Evolutionary conservation across 164 flowering plant species (phyloP).

Genomic region (Berberis vulgaris): DNA sequence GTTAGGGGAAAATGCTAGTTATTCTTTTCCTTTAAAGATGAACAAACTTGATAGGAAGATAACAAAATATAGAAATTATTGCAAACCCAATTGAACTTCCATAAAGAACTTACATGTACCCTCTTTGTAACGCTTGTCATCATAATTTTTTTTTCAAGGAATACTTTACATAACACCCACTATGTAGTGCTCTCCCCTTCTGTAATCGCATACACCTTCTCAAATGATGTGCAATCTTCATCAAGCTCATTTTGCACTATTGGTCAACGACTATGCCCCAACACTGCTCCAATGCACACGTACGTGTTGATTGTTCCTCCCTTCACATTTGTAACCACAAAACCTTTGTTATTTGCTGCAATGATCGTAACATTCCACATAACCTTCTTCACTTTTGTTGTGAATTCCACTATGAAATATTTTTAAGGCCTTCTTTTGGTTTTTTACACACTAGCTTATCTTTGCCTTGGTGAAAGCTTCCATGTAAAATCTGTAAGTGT

Average conservation of each 20-base stretch:
- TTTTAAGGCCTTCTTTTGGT: neutral
- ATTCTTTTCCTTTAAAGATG: constrained; percentile 4
- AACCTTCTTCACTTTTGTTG: constrained; percentile 10
- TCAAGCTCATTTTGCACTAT: constrained; percentile 51
- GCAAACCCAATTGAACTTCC: no score
- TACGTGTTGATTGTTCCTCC: constrained; percentile 14
- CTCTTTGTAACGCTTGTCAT: constrained; percentile 33
- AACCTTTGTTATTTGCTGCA: constrained; percentile 25
- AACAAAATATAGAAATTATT: constrained; percentile 72
- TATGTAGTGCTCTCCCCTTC: constrained; percentile 55
- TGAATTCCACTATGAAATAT: constrained; percentile 5
- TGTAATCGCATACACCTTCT: no score
- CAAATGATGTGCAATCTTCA: constrained; percentile 30
- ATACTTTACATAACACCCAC: no score
- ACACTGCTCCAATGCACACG: constrained; percentile 57
- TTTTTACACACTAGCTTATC: constrained; percentile 26
- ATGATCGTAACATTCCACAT: constrained; percentile 16
- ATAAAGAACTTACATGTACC: no score
- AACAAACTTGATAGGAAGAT: constrained; percentile 46
- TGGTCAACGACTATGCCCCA: constrained; percentile 43
- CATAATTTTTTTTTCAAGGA: constrained; percentile 65
- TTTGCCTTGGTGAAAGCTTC: constrained; percentile 17
- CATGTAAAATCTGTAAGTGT: constrained; percentile 34
- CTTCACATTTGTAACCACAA: constrained; percentile 22
- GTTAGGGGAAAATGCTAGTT: no score